Evolutionary conservation across 805 yeast genomes (phyloP), one percentile per base, ranked within the genome.

Genomic region (Sungouiozyma intestinalis): DNA sequence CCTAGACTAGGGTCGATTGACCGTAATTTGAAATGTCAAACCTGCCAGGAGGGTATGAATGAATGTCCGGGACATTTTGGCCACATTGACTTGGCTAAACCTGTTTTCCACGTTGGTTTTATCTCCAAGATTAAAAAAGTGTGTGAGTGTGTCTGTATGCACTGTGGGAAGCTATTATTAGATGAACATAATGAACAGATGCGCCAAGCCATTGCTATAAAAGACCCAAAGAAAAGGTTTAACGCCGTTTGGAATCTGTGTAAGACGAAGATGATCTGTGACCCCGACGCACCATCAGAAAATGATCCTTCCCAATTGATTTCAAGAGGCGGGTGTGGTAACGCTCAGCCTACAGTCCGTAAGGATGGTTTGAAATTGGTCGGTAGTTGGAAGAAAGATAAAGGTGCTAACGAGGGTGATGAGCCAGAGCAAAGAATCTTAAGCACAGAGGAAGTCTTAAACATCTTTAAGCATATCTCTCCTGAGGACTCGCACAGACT

Each of bases 11-110:
- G 99, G 40, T 84, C 97, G 3, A 88, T 92, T 54, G 99, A 92
- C 66, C 81, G 98, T 64, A 90, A 88, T 63, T 85, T 84, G 73
- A 86, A 85, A 69, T 92, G 99, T 73, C 97, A 90, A 71, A 92
- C 99, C 18, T 92, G 99, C 73, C 94, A 96, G 57, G 99, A 92
- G 65, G 96, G 90, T 55, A 92, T 92, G 97, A 85, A 90, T 46
- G 97, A 92, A 63, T 92, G 99, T 67, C 97, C 97, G 0, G 99
- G 99, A 46, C 99, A 92, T 69, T 92, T 92, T 66, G 99, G 99
- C 52, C 99, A 92, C 60, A 92, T 92, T 47, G 99, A 92, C 62
- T 73, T 92, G 50, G 97, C 98, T 31, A 92, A 90, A 62, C 98
- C 99, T 13, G 99, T 92, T 33, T 92, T 92, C 67, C 98, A 92